Base-by-base conservation (phyloP, 805 yeast genomes). In the Yamadazyma sp. region DNA sequence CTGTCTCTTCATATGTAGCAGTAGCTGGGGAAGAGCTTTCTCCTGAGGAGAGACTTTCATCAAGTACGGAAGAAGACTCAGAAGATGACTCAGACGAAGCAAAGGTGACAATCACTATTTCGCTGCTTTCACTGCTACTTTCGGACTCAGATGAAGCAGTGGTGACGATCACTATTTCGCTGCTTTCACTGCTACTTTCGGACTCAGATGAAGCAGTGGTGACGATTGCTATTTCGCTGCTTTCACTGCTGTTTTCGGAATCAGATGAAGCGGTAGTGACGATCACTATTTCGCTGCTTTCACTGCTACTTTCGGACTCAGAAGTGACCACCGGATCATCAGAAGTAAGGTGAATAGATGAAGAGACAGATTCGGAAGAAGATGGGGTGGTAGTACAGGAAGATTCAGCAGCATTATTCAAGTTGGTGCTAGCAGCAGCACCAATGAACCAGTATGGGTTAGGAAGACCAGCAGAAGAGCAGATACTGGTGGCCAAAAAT, bases 401-500 rank as follows among this genome's bases (percentile, higher is more conserved):
- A 19, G 36, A 31, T 3, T 55, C 49, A 35, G 70, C 70, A 24
- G 57, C 52, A 17, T 49, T 53, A 11, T 51, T 55, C 20, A 56
- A 45, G n/a, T 45, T 44, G 40, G 55, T 41, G 16, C 55, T 37
- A 7, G 52, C 53, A 21, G 48, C 41, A 31, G 52, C 47, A 10
- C 47, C 75, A 64, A 71, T 60, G 52, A 60, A 54, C 75, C 75
- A 71, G 34, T 32, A 45, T 27, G 49, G 44, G 9, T 58, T 47
- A 31, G 60, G 68, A 28, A 35, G 32, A 38, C 55, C 54, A 35
- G 57, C 57, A 46, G 65, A 59, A 13, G 60, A 54, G 49, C 71
- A 67, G 32, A 53, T 35, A 14, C 63, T 53, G 20, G 41, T 44
- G 40, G 70, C 71, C 40, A 55, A 50, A 17, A 53, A 35, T 16